Percentiles rank a stretch among this genome's conserved stretches.
phyloP scores from a whole-genome alignment of 148 eudicot species.

The Vaccinium vitisidaea region DNA sequence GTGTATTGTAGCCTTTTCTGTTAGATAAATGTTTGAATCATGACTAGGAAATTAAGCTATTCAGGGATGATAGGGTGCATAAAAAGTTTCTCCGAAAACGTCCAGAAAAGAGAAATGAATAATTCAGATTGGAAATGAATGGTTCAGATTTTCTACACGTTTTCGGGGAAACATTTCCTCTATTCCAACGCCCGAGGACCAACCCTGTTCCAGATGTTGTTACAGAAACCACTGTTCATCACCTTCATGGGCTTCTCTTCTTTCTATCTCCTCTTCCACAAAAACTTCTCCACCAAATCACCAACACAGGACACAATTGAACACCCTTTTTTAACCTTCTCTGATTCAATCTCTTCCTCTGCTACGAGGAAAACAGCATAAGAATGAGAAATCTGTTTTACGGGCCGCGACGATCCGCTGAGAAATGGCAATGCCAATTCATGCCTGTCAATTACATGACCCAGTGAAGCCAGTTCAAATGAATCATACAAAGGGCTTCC shows the following conservation, averaged over 20 bases:
- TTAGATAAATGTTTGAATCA: not conserved
- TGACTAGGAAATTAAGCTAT: not conserved
- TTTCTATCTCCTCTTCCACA: not conserved
- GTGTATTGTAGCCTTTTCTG: too few species aligned
- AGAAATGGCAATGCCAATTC: slow-evolving; percentile 40
- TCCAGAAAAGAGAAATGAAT: too few species aligned
- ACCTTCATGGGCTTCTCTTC: not conserved
- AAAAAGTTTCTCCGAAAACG: too few species aligned
- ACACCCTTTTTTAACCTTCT: not conserved
- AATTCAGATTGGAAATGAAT: too few species aligned
- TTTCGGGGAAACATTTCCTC: too few species aligned
- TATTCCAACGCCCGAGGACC: not conserved
- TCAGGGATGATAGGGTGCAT: too few species aligned
- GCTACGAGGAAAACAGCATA: not conserved
- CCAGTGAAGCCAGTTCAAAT: slow-evolving; percentile 48
- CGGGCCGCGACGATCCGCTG: slow-evolving; percentile 31
- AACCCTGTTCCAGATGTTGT: not conserved
- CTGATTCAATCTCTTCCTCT: not conserved
- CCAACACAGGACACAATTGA: not conserved
- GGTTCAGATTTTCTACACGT: too few species aligned
- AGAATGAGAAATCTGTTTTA: not conserved
- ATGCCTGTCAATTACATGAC: slow-evolving; percentile 47
- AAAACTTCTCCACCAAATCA: not conserved
- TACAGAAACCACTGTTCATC: not conserved
- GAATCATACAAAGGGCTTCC: slow-evolving; percentile 75